Evolutionary conservation across 2,329 filamentous ascomycete genomes (phyloP).

Genomic region (Simplicillium aogashimaense): DNA sequence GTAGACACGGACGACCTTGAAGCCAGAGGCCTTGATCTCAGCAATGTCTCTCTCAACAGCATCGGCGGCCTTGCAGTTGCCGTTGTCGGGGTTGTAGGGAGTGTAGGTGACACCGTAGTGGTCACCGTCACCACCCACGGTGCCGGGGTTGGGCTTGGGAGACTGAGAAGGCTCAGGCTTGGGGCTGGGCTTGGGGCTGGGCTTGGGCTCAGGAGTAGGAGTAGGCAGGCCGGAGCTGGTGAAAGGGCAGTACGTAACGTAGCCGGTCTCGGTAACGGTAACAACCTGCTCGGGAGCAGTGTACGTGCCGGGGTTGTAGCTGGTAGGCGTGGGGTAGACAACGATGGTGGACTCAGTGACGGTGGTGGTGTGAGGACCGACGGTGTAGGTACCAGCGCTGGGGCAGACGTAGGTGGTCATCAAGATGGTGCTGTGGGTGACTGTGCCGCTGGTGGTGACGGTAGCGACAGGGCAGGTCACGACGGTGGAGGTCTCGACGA

Average conservation of each 20-base stretch:
- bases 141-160: slow-evolving; percentile 11
- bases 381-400: slow-evolving; percentile 64
- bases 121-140: slow-evolving; percentile 31
- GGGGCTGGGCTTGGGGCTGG: slow-evolving; percentile 15
- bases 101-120: slow-evolving; percentile 75
- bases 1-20: slow-evolving; percentile 72
- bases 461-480: slow-evolving; percentile 62
- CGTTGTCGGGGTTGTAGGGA: slow-evolving; percentile 50
- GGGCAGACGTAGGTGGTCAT: slow-evolving; percentile 67
- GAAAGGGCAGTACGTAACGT: slow-evolving; percentile 63
- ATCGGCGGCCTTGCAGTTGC: slow-evolving; percentile 54
- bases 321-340: slow-evolving; percentile 56
- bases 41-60: slow-evolving; percentile 51
- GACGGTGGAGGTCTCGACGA: slow-evolving; percentile 56
- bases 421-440: slow-evolving; percentile 57
- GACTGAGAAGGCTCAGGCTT: slow-evolving; percentile 9
- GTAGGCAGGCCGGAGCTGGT: slow-evolving; percentile 30
- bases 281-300: slow-evolving; percentile 56
- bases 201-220: slow-evolving; percentile 12
- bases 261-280: slow-evolving; percentile 59
- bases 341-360: slow-evolving; percentile 44
- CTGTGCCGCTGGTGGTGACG: slow-evolving; percentile 44
- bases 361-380: slow-evolving; percentile 56
- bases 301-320: slow-evolving; percentile 62
- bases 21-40: slow-evolving; percentile 54